These are phyloP conservation scores for Oryza nivara DNA, from an alignment of 176 grass and related monocot genomes.

Conservation along the genomic window DNA sequence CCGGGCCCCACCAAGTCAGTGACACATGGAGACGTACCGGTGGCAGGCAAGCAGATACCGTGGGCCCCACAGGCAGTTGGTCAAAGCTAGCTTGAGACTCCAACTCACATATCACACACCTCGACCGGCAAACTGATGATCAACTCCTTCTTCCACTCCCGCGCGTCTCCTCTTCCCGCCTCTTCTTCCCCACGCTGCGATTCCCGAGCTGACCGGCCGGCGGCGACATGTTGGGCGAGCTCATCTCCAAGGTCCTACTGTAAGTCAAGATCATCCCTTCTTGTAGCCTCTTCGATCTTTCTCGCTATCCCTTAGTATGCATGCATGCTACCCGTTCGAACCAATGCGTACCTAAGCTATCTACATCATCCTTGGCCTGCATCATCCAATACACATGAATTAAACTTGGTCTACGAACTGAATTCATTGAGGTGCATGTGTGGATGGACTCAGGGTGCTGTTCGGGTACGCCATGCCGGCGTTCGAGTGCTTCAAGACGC, in stretches of 20 bases:
- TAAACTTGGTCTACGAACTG: background rate
- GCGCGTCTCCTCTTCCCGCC: background rate
- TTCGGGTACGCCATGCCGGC: constrained; percentile 91
- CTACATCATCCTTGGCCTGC: background rate
- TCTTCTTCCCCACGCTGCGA: background rate
- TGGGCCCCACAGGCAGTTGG: background rate
- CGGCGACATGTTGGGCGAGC: constrained; percentile 30
- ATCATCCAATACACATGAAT: background rate
- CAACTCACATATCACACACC: background rate
- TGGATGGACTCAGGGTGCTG: constrained; percentile 51
- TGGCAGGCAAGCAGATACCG: background rate
- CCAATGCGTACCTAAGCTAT: background rate
- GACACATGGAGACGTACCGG: background rate
- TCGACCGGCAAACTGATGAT: background rate
- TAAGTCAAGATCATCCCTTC: background rate
- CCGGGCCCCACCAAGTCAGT: background rate
- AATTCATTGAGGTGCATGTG: background rate
- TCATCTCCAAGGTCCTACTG: constrained; percentile 40
- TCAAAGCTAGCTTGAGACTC: background rate
- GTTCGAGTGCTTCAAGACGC: constrained; percentile 96
- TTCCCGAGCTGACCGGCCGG: background rate
- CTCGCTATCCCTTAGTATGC: background rate
- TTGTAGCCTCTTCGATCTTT: background rate
- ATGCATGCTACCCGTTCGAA: background rate
- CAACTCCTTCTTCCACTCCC: background rate